Percentiles rank a stretch among this genome's conserved stretches.
phyloP scores from a whole-genome alignment of 345 rosid species.

The Turritis glabra region DNA sequence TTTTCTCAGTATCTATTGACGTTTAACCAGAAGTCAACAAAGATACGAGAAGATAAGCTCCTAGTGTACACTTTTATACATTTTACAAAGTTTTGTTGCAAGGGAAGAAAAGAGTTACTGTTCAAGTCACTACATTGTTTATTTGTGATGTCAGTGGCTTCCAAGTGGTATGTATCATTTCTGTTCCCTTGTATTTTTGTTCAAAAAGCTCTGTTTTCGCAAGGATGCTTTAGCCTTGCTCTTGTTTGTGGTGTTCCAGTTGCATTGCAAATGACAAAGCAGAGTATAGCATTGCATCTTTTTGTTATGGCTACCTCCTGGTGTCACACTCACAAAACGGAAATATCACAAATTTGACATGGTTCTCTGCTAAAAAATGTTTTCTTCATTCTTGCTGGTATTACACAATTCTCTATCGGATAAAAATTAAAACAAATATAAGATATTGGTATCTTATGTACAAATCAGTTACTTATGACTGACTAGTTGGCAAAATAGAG shows the following conservation, averaged over 20 bases:
- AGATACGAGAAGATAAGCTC: background rate
- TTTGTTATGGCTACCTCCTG: background rate
- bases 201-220: background rate
- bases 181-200: background rate
- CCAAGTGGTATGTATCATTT: background rate
- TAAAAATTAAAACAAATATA: background rate
- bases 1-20: background rate
- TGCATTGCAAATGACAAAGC: background rate
- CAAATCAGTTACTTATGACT: constrained; percentile 6
- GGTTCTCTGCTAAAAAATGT: background rate
- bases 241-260: background rate
- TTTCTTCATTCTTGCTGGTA: background rate
- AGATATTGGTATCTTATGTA: background rate
- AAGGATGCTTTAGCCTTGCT: background rate
- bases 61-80: background rate
- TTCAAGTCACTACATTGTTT: background rate
- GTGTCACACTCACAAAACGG: background rate
- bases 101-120: background rate
- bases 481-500: background rate
- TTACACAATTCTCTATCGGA: background rate
- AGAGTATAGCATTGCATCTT: background rate
- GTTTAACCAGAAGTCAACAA: constrained; percentile 13
- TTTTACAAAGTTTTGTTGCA: background rate
- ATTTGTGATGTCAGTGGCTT: background rate
- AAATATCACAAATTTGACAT: background rate